A percentile compares a stretch with the other conserved stretches of the same genome.
phyloP scores from a whole-genome alignment of 805 yeast species.

The Metschnikowia noctiluminum region DNA sequence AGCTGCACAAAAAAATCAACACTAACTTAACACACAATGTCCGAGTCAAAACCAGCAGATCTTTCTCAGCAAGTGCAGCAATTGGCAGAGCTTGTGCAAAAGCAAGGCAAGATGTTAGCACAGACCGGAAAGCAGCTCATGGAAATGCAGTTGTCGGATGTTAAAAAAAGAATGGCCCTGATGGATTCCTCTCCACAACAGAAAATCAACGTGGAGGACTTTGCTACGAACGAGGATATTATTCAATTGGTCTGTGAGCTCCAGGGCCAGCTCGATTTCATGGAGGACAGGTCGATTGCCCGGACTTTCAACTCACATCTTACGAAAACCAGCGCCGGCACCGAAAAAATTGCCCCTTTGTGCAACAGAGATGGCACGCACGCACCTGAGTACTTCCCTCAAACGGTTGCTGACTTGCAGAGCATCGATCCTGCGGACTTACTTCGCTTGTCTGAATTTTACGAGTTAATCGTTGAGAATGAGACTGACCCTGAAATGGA shows the following conservation, averaged over 20 bases:
- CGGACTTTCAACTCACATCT: constrained; percentile 64
- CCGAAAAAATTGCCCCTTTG: constrained; percentile 53
- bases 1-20: too few species aligned
- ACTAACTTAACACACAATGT: background rate
- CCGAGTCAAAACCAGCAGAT: constrained; percentile 3
- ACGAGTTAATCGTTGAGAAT: constrained; percentile 59
- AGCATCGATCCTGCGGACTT: constrained; percentile 44
- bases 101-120: constrained; percentile 63
- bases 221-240: constrained; percentile 77
- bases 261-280: constrained; percentile 77
- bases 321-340: constrained; percentile 31
- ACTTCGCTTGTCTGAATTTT: constrained; percentile 61
- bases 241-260: constrained; percentile 85
- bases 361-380: constrained; percentile 84
- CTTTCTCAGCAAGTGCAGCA: constrained; percentile 42
- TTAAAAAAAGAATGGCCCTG: constrained; percentile 28
- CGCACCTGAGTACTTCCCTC: constrained; percentile 51
- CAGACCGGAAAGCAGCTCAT: constrained; percentile 79
- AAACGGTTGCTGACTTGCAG: constrained; percentile 50
- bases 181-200: constrained; percentile 14
- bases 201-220: constrained; percentile 49
- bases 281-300: constrained; percentile 74
- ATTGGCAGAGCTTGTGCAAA: constrained; percentile 53
- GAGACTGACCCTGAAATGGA: constrained; percentile 13
- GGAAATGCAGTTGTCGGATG: constrained; percentile 60